Base-by-base conservation (phyloP, 129 eudicot genomes). In the Flaveria bidentis region DNA sequence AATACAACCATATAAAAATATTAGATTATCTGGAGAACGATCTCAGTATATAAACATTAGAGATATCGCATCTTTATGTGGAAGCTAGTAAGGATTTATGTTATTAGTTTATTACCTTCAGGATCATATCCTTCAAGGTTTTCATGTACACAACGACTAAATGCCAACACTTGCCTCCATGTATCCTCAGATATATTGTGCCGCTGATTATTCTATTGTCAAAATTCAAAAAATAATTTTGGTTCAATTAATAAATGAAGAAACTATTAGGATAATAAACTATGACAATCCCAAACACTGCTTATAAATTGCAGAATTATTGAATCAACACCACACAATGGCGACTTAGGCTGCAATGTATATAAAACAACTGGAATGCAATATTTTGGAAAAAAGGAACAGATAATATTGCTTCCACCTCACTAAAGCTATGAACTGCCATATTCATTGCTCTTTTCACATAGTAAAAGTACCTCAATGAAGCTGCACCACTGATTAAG, bases 111-210 rank as follows among this genome's bases (percentile, higher is more conserved):
- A 82, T 30, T 86, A 88, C 96, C 91, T 87, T 87, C 91, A 74
- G 96, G 96, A 82, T 93, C 98, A 76, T 90, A 93, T 46, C 97
- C 98, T 81, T 87, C 91, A 72, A 93, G 92, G 76, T 93, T 89
- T 84, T 90, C 98, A 67, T 88, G 91, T 64, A 93, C 95, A 84
- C 92, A 86, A 22, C 89, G 89, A 75, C 96, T 90, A 83, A 90
- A 93, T 36, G 95, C 89, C 70, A 93, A 84, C 71, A 93, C 97
- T 81, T 93, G 97, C 56, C 88, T 70, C 97, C 98, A 93, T 33
- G 97, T 93, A 74, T 93, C 97, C 87, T 88, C 97, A 3, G 98
- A 93, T 26, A 93, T 90, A 83, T 93, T 93, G 79, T 93, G 87
- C 39, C 91, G 89, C 80, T 93, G 98, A 45, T 93, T 84, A 76